These are phyloP conservation scores for Zygoascus hellenicus DNA, from an alignment of 1,139 yeast species.

Conservation along the genomic window DNA sequence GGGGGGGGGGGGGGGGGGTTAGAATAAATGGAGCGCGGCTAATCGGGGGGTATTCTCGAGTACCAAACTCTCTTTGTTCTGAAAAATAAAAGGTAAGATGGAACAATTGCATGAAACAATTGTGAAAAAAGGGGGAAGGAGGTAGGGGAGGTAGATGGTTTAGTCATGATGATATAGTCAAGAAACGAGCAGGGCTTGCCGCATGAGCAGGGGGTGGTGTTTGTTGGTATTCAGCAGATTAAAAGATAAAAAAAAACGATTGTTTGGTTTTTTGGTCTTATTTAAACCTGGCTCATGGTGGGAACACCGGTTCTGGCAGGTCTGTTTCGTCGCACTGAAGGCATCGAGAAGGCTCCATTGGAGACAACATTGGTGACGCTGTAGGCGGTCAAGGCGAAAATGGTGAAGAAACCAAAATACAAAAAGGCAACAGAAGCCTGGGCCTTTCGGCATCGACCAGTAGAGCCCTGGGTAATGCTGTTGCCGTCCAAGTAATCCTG, in stretches of 20 bases:
- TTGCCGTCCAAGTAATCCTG: constrained; percentile 55
- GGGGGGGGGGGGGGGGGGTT: too few species aligned
- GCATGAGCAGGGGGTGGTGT: not conserved
- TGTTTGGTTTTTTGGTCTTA: not conserved
- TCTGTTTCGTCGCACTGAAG: constrained; percentile 40
- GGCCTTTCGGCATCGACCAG: constrained; percentile 88
- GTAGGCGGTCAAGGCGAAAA: constrained; percentile 62
- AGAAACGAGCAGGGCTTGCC: not conserved
- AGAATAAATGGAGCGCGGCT: too few species aligned
- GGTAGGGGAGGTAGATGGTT: too few species aligned
- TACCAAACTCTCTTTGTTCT: too few species aligned
- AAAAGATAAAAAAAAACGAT: not conserved
- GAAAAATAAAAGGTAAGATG: too few species aligned
- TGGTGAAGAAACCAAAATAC: constrained; percentile 75
- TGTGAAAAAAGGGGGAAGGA: too few species aligned
- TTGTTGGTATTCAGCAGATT: not conserved
- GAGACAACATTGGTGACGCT: constrained; percentile 52
- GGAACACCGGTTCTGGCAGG: constrained; percentile 79
- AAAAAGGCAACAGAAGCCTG: constrained; percentile 90
- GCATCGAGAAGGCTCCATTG: constrained; percentile 70
- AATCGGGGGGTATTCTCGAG: too few species aligned
- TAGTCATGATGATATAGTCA: too few species aligned
- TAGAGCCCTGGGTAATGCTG: constrained; percentile 66
- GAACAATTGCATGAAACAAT: too few species aligned
- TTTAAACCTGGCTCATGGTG: constrained; percentile 70